Percentiles rank a stretch among this genome's conserved stretches.
These are phyloP conservation scores for Rhizophora mangle DNA, from an alignment of 345 rosid species.

Conservation along the genomic window DNA sequence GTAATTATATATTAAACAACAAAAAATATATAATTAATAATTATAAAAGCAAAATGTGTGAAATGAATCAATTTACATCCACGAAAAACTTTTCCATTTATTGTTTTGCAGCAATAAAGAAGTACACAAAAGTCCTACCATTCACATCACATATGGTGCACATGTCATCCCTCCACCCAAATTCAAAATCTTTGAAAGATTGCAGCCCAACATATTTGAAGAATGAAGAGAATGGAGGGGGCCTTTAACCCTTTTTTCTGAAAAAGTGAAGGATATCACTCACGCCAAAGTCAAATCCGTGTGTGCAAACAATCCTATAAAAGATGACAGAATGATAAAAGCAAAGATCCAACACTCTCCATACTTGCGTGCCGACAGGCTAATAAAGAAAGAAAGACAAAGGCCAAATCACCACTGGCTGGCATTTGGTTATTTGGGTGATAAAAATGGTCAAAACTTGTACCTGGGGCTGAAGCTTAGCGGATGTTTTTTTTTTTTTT, in stretches of 20 bases:
- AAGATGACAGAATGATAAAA: not conserved
- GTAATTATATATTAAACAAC: no score
- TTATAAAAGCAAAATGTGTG: no score
- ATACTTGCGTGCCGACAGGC: conserved; percentile 33
- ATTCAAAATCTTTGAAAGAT: not conserved
- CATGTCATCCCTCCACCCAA: not conserved
- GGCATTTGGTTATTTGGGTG: not conserved
- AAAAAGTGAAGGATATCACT: not conserved
- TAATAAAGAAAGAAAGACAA: conserved; percentile 7
- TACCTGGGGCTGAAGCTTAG: conserved; percentile 4
- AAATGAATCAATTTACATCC: no score
- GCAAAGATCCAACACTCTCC: conserved; percentile 27
- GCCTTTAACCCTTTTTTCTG: not conserved
- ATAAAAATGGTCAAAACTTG: conserved; percentile 23
- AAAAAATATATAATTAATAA: not conserved
- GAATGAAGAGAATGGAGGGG: not conserved
- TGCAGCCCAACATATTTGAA: not conserved
- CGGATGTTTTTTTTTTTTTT: no score
- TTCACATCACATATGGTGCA: not conserved
- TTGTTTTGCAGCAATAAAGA: not conserved
- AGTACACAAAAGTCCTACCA: no score
- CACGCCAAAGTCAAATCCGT: conserved; percentile 21
- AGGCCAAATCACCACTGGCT: not conserved
- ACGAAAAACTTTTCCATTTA: not conserved
- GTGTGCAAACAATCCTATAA: not conserved